A percentile compares a stretch with the other conserved stretches of the same genome.
phyloP scores from a whole-genome alignment of 192 early-diverging fungal genomes.

The Linnemannia hyalina region DNA sequence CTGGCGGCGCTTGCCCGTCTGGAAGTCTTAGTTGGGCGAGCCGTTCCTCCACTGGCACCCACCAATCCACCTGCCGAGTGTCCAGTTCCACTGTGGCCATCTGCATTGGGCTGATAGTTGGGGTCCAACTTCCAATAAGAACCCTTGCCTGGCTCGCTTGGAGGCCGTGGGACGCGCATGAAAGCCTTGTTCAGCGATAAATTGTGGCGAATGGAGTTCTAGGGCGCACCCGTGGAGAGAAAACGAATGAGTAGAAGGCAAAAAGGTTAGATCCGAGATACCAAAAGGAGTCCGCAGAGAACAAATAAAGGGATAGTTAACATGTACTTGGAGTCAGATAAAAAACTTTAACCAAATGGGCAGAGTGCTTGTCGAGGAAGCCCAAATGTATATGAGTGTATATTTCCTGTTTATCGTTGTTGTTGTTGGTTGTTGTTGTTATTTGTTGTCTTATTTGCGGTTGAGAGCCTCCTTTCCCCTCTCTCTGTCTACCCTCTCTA shows the following conservation, averaged over 20 bases:
- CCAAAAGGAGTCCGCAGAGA: background rate
- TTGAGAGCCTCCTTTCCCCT: background rate
- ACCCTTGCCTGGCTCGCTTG: constrained; percentile 78
- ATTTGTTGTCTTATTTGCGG: background rate
- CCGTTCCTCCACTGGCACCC: constrained; percentile 22
- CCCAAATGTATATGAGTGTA: background rate
- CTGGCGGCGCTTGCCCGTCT: constrained; percentile 32
- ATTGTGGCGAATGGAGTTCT: constrained; percentile 93
- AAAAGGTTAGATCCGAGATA: background rate
- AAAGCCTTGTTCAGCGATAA: constrained; percentile 88
- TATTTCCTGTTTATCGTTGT: constrained; percentile 1
- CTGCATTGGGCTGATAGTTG: constrained; percentile 32
- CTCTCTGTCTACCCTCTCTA: background rate
- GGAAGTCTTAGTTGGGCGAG: constrained; percentile 22
- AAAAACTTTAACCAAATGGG: constrained; percentile 3
- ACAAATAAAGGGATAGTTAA: background rate
- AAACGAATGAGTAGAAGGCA: background rate
- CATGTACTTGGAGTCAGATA: background rate
- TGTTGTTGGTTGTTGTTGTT: background rate
- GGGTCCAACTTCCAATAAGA: constrained; percentile 78
- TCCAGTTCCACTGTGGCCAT: background rate
- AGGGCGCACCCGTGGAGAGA: background rate
- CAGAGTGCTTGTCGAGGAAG: no score
- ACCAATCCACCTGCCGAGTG: constrained; percentile 18
- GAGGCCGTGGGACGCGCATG: constrained; percentile 79